Evolutionary conservation across 2,329 filamentous ascomycete species (phyloP).

Genomic region (Venturia carpophila): DNA sequence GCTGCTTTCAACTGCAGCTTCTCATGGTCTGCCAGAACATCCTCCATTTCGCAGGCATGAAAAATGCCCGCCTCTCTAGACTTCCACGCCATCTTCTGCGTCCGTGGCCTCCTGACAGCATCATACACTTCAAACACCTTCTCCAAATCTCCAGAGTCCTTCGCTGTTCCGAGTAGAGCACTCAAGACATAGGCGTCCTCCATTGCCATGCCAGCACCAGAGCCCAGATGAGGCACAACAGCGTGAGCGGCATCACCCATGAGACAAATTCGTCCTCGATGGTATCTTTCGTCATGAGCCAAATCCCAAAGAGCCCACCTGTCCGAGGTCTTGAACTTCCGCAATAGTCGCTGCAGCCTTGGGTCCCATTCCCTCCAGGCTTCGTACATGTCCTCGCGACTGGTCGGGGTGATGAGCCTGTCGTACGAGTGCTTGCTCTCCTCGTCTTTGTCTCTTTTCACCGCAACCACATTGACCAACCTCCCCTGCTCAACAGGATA

Average conservation of each 20-base stretch:
- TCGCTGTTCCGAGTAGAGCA: background rate
- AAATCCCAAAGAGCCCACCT: constrained; percentile 32
- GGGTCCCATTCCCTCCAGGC: constrained; percentile 14
- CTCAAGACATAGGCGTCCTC: constrained; percentile 28
- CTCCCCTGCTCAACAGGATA: constrained; percentile 15
- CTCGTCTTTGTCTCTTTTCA: background rate
- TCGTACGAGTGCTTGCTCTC: background rate
- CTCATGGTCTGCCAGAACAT: background rate
- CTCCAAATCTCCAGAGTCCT: background rate
- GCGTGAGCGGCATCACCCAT: constrained; percentile 36
- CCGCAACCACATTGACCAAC: constrained; percentile 14
- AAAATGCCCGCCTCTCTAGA: constrained; percentile 11
- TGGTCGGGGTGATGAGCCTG: background rate
- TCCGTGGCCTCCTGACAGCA: constrained; percentile 13
- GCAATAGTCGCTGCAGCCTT: constrained; percentile 6
- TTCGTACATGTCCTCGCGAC: constrained; percentile 6
- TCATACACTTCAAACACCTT: constrained; percentile 10
- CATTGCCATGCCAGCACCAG: constrained; percentile 34
- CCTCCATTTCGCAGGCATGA: background rate
- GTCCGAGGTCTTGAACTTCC: constrained; percentile 9
- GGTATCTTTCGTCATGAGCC: constrained; percentile 28
- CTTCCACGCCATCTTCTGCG: constrained; percentile 13
- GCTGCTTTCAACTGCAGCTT: background rate
- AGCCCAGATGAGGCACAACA: constrained; percentile 32
- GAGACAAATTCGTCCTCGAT: constrained; percentile 25